These are phyloP conservation scores for Tubosaeta sp. DNA, from an alignment of 768 basidiomycete species.

Conservation along the genomic window DNA sequence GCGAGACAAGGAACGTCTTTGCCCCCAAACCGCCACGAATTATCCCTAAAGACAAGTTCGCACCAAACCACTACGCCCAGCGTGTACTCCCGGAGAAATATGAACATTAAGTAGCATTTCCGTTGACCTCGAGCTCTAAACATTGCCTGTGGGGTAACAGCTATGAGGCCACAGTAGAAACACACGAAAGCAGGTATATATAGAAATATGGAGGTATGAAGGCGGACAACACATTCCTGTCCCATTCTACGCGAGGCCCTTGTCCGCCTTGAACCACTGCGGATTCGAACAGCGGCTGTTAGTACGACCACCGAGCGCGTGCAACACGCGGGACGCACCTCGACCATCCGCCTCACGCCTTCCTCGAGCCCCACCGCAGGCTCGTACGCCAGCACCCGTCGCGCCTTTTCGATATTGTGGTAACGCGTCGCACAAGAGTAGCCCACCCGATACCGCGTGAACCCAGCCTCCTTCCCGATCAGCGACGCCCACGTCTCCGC, in stretches of 20 bases:
- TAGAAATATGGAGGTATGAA: background rate
- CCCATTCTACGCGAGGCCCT: conserved; percentile 20
- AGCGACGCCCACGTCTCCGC: conserved; percentile 74
- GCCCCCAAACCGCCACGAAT: no score
- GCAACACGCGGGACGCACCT: conserved; percentile 43
- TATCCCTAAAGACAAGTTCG: no score
- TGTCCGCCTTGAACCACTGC: conserved; percentile 31
- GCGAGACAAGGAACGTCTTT: no score
- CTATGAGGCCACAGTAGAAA: no score
- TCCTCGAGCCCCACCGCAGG: conserved; percentile 87
- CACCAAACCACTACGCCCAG: no score
- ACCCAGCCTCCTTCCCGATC: conserved; percentile 73
- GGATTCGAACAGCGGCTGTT: background rate
- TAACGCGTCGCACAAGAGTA: conserved; percentile 77
- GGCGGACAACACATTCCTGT: background rate
- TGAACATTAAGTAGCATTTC: no score
- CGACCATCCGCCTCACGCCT: conserved; percentile 74
- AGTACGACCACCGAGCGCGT: background rate
- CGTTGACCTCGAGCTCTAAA: no score
- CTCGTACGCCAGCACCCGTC: conserved; percentile 89
- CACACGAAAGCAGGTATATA: no score
- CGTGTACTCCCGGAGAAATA: no score
- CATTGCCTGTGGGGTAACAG: no score
- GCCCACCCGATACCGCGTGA: conserved; percentile 81
- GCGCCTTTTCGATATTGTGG: conserved; percentile 93